Evolutionary conservation across 75 land plant species (phyloP).

Genomic region (Picea glauca): DNA sequence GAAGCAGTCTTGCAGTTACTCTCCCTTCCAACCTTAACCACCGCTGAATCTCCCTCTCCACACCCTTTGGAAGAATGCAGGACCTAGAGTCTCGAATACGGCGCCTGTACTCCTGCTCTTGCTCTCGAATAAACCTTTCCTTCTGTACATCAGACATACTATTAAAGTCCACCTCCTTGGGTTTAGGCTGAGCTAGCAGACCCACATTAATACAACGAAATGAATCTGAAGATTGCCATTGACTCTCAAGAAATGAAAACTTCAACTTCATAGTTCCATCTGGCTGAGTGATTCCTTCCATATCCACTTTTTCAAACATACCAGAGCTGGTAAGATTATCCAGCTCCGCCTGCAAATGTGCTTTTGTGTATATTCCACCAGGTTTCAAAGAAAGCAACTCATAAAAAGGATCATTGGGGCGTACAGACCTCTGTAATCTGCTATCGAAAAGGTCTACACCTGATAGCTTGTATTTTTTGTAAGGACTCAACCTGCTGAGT

Average conservation of each 20-base stretch:
- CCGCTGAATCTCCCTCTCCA: slow-evolving; percentile 46
- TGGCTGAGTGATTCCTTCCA: too few relatives aligned
- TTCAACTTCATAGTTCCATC: slow-evolving; percentile 76
- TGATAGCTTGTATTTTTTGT: slow-evolving; percentile 74
- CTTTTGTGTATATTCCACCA: slow-evolving; percentile 68
- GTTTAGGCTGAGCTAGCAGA: slow-evolving; percentile 53
- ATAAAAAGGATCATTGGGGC: slow-evolving; percentile 72
- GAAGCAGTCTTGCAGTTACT: too few relatives aligned
- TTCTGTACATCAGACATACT: slow-evolving; percentile 67
- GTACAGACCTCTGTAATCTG: slow-evolving; percentile 20
- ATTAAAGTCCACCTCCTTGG: slow-evolving; percentile 49
- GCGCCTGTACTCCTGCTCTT: slow-evolving; percentile 66
- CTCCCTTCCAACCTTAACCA: slow-evolving; percentile 49
- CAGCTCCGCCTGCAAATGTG: slow-evolving; percentile 68
- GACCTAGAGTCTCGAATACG: slow-evolving; percentile 57
- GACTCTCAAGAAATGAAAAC: slow-evolving; percentile 63
- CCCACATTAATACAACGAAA: slow-evolving; percentile 89
- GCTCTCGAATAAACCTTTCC: slow-evolving; percentile 33
- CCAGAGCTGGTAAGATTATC: slow-evolving; percentile 77
- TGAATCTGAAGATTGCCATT: slow-evolving; percentile 72
- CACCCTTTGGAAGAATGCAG: slow-evolving; percentile 65
- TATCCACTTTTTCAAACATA: slow-evolving; percentile 92
- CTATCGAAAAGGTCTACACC: slow-evolving; percentile 67
- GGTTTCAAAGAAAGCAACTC: slow-evolving; percentile 84
- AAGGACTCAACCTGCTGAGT: slow-evolving; percentile 57